Base-by-base conservation (phyloP, 2,329 filamentous ascomycete species). In the Stagonosporopsis chrysanthemi region DNA sequence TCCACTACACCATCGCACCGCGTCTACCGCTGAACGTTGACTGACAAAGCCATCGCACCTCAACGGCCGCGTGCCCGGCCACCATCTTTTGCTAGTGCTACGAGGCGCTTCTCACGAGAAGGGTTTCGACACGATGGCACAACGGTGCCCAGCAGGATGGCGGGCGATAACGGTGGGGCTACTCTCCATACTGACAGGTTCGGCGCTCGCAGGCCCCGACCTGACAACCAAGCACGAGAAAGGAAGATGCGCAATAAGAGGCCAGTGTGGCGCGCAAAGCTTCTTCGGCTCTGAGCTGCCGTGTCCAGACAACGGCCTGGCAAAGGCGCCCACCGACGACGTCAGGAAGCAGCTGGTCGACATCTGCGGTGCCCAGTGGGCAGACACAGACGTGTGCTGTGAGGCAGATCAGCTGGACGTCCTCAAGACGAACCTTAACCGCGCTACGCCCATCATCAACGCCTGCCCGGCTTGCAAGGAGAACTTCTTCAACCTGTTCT, bases 401-500 rank as follows among this genome's bases (percentile, higher is more conserved):
- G 85, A 85, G 46, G 80, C 86, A 44, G 88, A 91, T 40, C 95
- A 98, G 84, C 83, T 99, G 54, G 86, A 90, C 67, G 83, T 89
- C 1, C 86, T 99, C 61, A 89, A 91, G 68, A 89, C 86, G 60
- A 96, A 97, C 71, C 84, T 99, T 56, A 89, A 91, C 65, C 91
- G 91, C 22, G 94, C 92, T 2, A 92, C 93, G 67, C 88, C 89
- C 57, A 90, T 99, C 72, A 92, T 99, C 74, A 88, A 92, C 24
- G 92, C 92, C 9, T 99, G 95, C 75, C 95, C 95, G 1, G 95
- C 96, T 29, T 99, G 95, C 84, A 96, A 95, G 78, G 90, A 93
- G 69, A 99, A 99, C 81, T 99, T 99, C 82, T 98, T 91, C 82
- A 96, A 99, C 80, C 83, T 96, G 41, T 99, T 99, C 77, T 99